Evolutionary conservation across 2,329 filamentous ascomycete genomes (phyloP).

Genomic region (Cordyceps cicadae): DNA sequence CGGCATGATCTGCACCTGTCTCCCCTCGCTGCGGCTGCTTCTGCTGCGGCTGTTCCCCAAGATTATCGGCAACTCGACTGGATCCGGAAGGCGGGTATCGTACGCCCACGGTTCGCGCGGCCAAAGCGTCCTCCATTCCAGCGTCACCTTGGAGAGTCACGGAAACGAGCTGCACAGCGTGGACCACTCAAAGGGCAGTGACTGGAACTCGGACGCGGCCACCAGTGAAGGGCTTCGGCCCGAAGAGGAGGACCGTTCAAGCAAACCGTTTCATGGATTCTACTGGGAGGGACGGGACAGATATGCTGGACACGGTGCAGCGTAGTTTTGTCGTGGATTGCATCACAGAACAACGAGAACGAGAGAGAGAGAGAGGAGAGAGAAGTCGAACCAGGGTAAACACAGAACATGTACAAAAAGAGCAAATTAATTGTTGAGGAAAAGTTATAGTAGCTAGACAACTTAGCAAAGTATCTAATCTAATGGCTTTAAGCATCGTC

Average conservation of each 20-base stretch:
- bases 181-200: background rate
- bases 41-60: slow-evolving; percentile 15
- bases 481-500: no score
- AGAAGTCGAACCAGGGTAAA: no score
- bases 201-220: background rate
- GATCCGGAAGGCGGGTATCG: background rate
- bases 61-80: slow-evolving; percentile 10
- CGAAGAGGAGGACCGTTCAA: background rate
- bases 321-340: background rate
- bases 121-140: background rate
- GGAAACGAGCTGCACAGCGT: background rate
- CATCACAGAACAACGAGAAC: no score
- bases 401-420: no score
- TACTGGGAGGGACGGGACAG: background rate
- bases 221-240: background rate
- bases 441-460: no score
- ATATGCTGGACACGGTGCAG: no score
- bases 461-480: no score
- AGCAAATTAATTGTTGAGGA: no score
- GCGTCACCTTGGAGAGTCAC: background rate
- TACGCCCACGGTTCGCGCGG: background rate
- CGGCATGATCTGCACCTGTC: slow-evolving; percentile 19
- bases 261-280: background rate
- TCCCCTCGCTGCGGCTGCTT: slow-evolving; percentile 17
- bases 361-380: no score